Evolutionary conservation across 768 basidiomycete species (phyloP), one percentile per base, ranked within the genome.

Genomic region (Tubosaeta sp.): DNA sequence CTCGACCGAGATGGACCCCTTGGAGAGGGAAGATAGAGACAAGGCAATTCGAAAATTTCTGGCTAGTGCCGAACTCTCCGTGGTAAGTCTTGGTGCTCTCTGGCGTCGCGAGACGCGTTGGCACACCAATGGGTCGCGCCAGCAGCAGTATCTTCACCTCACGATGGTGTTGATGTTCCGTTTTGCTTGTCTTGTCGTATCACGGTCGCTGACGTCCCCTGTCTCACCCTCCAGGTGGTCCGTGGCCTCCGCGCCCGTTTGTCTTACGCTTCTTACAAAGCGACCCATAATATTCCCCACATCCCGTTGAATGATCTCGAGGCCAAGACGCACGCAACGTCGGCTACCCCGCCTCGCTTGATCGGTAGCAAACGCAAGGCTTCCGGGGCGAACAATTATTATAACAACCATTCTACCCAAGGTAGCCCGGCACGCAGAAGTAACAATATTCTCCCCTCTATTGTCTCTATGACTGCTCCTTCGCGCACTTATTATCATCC

Each of bases 211-310:
- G 21, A 69, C 58, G 10, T 56, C 57, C 67, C 61, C 57, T 71
- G 61, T 63, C 54, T 64, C 59, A 62, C 63, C 14, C 44, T 54
- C 52, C 73, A 92, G 90, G 81, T 92, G 29, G 87, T 88, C 62
- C 86, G 87, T 65, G 83, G 80, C 48, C 77, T 93, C 50, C 83
- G 90, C 54, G 78, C 89, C 59, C 84, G 89, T 58, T 79, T 93
- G 46, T 80, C 87, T 0, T 89, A 90, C 69, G 90, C 90, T 21
- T 84, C 86, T 2, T 90, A 86, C 77, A 92, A 92, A 71, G 87
- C 90, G 5, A 76, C 77, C 13, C 80, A 89, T 67, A 86, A 89
- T 65, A 70, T 87, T 49, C 73, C 84, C 10, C 79, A 83, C 49
- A 72, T 82, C 44, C 75, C 84, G 40, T 71, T 90, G 44, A 77